These are phyloP conservation scores for Rhizophora apiculata DNA, from an alignment of 345 rosid genomes.

Conservation along the genomic window DNA sequence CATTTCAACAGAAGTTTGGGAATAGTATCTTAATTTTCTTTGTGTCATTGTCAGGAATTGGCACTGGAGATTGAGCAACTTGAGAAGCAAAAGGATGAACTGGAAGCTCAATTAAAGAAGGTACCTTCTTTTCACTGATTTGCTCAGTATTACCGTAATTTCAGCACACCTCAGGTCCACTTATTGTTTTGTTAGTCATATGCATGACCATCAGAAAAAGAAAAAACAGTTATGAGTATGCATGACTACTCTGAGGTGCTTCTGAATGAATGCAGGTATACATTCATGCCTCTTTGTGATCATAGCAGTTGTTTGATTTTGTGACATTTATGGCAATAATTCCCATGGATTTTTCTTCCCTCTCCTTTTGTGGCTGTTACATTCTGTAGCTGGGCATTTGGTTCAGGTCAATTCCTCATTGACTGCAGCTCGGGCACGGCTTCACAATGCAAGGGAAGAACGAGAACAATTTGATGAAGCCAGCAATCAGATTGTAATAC, in stretches of 20 bases:
- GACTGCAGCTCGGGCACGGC: constrained; percentile 36
- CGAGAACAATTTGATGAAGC: constrained; percentile 94
- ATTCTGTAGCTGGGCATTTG: constrained; percentile 10
- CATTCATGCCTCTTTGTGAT: neutral
- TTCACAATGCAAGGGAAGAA: constrained; percentile 82
- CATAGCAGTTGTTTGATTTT: neutral
- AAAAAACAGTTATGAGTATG: too few species aligned
- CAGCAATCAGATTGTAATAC: constrained; percentile 72
- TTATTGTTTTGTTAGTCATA: too few species aligned
- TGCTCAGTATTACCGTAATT: neutral
- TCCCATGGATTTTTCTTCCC: neutral
- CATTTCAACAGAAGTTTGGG: too few species aligned
- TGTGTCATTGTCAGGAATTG: constrained; percentile 53
- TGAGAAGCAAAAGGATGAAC: constrained; percentile 68
- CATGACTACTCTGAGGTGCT: too few species aligned
- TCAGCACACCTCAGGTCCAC: neutral
- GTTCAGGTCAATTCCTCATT: constrained; percentile 38
- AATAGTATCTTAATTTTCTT: neutral
- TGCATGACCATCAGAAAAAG: too few species aligned
- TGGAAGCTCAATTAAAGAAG: constrained; percentile 73
- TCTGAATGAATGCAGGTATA: too few species aligned
- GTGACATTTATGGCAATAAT: neutral
- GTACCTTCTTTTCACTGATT: constrained; percentile 24
- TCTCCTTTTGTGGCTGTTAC: constrained; percentile 15
- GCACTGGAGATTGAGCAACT: constrained; percentile 51